phyloP scores from a whole-genome alignment of 164 flowering plant species.

The Aristolochia californica region DNA sequence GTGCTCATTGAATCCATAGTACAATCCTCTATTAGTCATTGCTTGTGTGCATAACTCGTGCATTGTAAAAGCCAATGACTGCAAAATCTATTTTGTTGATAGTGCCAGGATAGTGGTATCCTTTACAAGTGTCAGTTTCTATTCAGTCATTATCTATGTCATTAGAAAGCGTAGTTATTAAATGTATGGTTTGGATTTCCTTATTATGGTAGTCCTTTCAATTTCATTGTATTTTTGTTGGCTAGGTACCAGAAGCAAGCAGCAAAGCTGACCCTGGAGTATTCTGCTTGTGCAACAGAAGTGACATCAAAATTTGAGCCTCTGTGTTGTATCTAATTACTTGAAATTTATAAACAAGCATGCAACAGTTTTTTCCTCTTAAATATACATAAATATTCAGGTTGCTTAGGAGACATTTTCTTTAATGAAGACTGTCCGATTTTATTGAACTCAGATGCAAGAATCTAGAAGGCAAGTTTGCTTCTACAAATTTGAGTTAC shows the following conservation, averaged over 20 bases:
- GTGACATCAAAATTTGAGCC: conserved; percentile 22
- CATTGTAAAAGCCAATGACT: too few species aligned
- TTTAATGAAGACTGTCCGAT: conserved; percentile 84
- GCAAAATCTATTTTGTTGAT: too few species aligned
- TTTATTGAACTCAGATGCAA: conserved; percentile 81
- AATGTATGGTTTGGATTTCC: not conserved
- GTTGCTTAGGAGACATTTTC: conserved; percentile 94
- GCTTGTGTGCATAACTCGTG: too few species aligned
- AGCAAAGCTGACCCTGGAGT: conserved; percentile 71
- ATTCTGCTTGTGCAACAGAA: conserved; percentile 79
- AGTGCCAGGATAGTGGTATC: too few species aligned
- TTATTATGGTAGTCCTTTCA: not conserved
- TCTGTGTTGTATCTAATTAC: not conserved
- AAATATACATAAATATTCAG: conserved; percentile 19
- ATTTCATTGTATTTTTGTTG: not conserved
- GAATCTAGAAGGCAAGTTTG: conserved; percentile 54
- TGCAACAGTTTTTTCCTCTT: too few species aligned
- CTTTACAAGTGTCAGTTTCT: too few species aligned
- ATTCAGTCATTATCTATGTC: too few species aligned
- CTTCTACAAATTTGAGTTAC: conserved; percentile 2
- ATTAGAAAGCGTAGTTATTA: too few species aligned
- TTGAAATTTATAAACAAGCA: too few species aligned
- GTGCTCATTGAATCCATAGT: too few species aligned
- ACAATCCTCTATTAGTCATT: too few species aligned
- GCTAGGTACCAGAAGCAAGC: conserved; percentile 87